Base-by-base conservation (phyloP, 1,284 basidiomycete genomes). In the Flammula alnicola region DNA sequence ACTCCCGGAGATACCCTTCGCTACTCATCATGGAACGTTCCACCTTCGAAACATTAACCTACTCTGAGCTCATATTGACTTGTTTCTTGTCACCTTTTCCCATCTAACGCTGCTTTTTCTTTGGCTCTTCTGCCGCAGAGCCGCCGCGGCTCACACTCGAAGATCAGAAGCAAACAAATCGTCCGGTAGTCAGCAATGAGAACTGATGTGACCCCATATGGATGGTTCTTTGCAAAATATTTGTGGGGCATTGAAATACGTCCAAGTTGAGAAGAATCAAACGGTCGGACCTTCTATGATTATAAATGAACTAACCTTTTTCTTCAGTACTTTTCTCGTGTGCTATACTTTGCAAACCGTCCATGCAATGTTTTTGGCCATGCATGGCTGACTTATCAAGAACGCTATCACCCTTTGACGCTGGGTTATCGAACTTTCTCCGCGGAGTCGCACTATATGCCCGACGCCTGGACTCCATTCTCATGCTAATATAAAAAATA, bases 1-100 rank as follows among this genome's bases (percentile, higher is more conserved):
- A 64, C 61, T 55, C 55, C 56, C 51, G 65, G 63, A 63, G 60
- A 68, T 69, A 68, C 63, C 66, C 63, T 56, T 23, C 27, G 44
- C 51, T 54, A 38, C 42, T 47, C 44, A 57, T 52, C 33, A 48
- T 58, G 51, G 61, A 55, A 59, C 57, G 42, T 59, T 54, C 45
- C 48, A 52, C 36, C 43, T 14, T 47, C 55, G 20, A 39, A 41
- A 43, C 23, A 16, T 31, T 37, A 20, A 31, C 31, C 35, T 35
- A 25, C 37, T 36, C 16, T 32, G 11, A 29, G 26, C 27, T 26
- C 11, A 31, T 46, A 37, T 41, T 38, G 11, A 38, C 39, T 26
- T 40, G 31, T 40, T 38, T 14, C 25, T 20, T 32, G 17, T 44
- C 32, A 48, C 27, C 16, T 36, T 40, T 35, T 43, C 42, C 36